phyloP scores from a whole-genome alignment of 208 protist genomes.

The Entamoeba moshkovskii region DNA sequence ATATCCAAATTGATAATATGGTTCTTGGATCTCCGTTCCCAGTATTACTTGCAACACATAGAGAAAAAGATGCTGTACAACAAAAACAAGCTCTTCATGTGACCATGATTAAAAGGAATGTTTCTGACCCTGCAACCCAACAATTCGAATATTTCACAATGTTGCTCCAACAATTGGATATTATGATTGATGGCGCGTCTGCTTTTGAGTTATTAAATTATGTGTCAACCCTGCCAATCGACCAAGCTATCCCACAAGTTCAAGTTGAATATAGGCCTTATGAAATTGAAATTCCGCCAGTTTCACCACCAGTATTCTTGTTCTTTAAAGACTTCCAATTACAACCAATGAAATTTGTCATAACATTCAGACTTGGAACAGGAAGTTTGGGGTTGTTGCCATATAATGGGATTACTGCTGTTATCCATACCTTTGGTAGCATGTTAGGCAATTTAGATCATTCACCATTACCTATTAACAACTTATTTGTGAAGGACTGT shows the following conservation, averaged over 20 bases:
- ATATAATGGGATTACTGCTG: not conserved
- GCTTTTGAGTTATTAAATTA: not conserved
- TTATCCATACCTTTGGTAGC: not conserved
- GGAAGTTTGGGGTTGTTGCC: not conserved
- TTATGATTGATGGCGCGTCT: not conserved
- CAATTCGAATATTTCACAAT: not conserved
- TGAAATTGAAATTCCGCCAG: not conserved
- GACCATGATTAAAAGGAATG: not conserved
- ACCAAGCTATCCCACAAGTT: not conserved
- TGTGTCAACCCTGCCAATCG: not conserved
- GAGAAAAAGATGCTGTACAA: not conserved
- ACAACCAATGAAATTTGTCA: not conserved
- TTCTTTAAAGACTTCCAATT: not conserved
- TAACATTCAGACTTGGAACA: not conserved
- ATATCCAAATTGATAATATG: not conserved
- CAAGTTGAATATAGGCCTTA: not conserved
- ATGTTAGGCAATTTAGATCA: not conserved
- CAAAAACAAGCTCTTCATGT: not conserved
- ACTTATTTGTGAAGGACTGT: not conserved
- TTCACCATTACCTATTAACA: not conserved
- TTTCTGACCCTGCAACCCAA: not conserved
- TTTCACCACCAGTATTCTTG: not conserved
- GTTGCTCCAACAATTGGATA: not conserved
- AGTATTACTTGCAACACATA: not conserved
- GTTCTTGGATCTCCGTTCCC: not conserved